phyloP scores from a whole-genome alignment of 202 grass and related monocot species.

The Dendrocalamus latiflorus region DNA sequence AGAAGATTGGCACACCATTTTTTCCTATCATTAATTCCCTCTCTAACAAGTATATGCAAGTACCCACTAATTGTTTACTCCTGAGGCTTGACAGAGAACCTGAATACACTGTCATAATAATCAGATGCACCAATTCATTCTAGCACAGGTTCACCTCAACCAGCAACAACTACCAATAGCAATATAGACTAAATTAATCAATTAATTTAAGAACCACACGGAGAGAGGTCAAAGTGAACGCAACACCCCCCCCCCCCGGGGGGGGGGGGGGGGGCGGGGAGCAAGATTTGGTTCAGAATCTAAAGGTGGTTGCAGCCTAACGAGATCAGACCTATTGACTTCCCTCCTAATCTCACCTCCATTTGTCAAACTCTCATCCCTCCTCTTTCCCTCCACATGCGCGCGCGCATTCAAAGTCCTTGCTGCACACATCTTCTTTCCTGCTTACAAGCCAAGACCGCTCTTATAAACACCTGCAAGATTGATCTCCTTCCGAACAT shows the following conservation, averaged over 20 bases:
- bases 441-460: not conserved
- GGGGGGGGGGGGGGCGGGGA: not conserved
- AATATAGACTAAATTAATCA: not conserved
- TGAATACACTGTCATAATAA: not conserved
- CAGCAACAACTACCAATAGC: no score
- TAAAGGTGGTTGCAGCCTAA: constrained; percentile 39
- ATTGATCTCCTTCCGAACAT: not conserved
- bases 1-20: not conserved
- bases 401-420: constrained; percentile 33
- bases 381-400: not conserved
- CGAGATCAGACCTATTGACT: constrained; percentile 46
- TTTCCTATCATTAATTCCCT: not conserved
- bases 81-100: not conserved
- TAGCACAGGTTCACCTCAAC: not conserved
- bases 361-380: constrained; percentile 28
- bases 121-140: not conserved
- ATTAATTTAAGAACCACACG: not conserved
- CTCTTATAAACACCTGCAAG: not conserved
- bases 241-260: no score
- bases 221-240: not conserved
- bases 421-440: constrained; percentile 34
- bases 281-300: constrained; percentile 35
- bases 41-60: not conserved
- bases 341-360: not conserved
- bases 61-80: not conserved